Evolutionary conservation across 148 eudicot species (phyloP).

Genomic region (Fallopia convolvulus): DNA sequence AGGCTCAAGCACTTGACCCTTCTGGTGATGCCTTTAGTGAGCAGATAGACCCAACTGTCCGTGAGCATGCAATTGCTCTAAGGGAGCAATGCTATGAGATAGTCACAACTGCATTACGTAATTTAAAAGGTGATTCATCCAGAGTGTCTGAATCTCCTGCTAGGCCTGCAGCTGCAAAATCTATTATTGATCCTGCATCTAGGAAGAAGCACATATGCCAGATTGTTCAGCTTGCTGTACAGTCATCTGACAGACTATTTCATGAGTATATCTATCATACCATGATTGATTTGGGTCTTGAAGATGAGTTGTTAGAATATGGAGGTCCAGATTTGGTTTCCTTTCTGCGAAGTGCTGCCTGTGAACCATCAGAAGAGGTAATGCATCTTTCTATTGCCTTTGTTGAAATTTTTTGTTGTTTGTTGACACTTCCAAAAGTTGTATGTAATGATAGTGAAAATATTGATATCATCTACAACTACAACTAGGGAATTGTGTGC

Average conservation of each 20-base stretch:
- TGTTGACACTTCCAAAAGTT: background rate
- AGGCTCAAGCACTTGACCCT: slow-evolving; percentile 92
- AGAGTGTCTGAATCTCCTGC: slow-evolving; percentile 71
- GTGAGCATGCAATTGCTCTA: slow-evolving; percentile 69
- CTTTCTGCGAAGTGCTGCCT: slow-evolving; percentile 77
- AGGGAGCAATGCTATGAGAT: slow-evolving; percentile 95
- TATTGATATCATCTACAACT: background rate
- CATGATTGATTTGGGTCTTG: slow-evolving; percentile 85
- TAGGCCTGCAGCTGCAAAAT: slow-evolving; percentile 42
- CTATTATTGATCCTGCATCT: slow-evolving; percentile 56
- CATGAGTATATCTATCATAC: slow-evolving; percentile 77
- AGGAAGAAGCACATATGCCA: slow-evolving; percentile 79
- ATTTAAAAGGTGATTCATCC: slow-evolving; percentile 67
- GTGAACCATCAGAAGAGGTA: slow-evolving; percentile 64
- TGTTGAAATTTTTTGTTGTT: background rate
- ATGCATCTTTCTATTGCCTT: background rate
- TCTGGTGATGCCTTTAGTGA: slow-evolving; percentile 88
- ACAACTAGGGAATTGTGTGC: background rate
- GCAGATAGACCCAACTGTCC: slow-evolving; percentile 59
- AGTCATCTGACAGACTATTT: slow-evolving; percentile 86
- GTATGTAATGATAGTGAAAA: background rate
- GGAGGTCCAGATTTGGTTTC: slow-evolving; percentile 97
- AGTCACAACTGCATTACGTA: slow-evolving; percentile 56
- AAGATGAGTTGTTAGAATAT: slow-evolving; percentile 85
- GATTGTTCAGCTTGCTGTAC: slow-evolving; percentile 93